Conservation (phyloP, 176 grass and related monocot genomes). For the bread wheat (Triticum aestivum) region IWGSC_CS_RefSeq_v2.1 NC_057797.1:727001130-727001629, state of each 20-base stretch:
- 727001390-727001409: not conserved
- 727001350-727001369: not conserved
- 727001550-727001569: conserved; percentile 4
- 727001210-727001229: not conserved
- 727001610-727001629: conserved; percentile 10
- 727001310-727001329: not conserved
- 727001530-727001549: not conserved
- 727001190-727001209: not conserved
- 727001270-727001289: not conserved
- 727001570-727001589: not conserved
- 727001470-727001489: not conserved
- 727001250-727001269: not conserved
- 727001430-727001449: not conserved
- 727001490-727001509: not conserved
- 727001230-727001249: not conserved
- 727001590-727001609: not conserved
- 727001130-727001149: not conserved
- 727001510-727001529: not conserved
- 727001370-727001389: not conserved
- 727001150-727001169: too few relatives aligned
- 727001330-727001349: not conserved
- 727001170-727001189: not conserved
- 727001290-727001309: conserved; percentile 31
- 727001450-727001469: not conserved
- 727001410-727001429: not conserved